phyloP scores from a whole-genome alignment of 2,329 filamentous ascomycete species.

The Fusarium sp. region DNA sequence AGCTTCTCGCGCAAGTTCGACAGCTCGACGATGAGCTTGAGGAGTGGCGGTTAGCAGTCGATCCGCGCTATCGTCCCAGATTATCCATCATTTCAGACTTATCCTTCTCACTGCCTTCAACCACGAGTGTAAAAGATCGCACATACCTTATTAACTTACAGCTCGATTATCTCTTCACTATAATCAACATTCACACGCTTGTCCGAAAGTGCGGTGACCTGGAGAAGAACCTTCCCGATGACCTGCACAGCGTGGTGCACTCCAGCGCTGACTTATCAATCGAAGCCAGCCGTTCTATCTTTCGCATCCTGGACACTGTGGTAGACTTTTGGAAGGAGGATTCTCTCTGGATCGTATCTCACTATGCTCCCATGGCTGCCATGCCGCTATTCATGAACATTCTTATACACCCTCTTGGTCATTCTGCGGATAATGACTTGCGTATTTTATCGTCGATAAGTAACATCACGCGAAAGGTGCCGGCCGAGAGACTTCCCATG shows the following conservation, averaged over 20 bases:
- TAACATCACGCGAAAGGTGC: slow-evolving; percentile 34
- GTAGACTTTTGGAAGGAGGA: slow-evolving; percentile 38
- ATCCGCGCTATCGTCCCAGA: slow-evolving; percentile 28
- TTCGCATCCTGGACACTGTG: slow-evolving; percentile 30
- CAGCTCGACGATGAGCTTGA: slow-evolving; percentile 51
- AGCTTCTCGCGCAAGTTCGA: slow-evolving; percentile 46
- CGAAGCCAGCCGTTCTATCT: slow-evolving; percentile 35
- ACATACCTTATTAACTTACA: slow-evolving; percentile 32
- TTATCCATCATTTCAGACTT: slow-evolving; percentile 27
- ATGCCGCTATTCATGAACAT: slow-evolving; percentile 40
- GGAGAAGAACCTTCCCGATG: slow-evolving; percentile 33
- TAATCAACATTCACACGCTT: slow-evolving; percentile 37
- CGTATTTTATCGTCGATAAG: slow-evolving; percentile 38
- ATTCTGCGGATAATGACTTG: slow-evolving; percentile 29
- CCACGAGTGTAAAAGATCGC: slow-evolving; percentile 17
- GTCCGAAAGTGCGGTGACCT: slow-evolving; percentile 36
- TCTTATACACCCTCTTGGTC: slow-evolving; percentile 36
- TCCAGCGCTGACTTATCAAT: slow-evolving; percentile 38
- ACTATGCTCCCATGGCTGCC: slow-evolving; percentile 37
- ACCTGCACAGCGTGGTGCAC: slow-evolving; percentile 33
- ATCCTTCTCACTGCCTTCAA: slow-evolving; percentile 9
- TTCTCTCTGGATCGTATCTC: slow-evolving; percentile 33
- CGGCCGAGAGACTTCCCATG: slow-evolving; percentile 29
- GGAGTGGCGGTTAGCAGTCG: slow-evolving; percentile 49
- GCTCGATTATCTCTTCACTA: slow-evolving; percentile 38